Percentiles rank a stretch among this genome's conserved stretches.
Evolutionary conservation across 345 rosid genomes (phyloP).

Genomic region (Syzygium aromaticum): DNA sequence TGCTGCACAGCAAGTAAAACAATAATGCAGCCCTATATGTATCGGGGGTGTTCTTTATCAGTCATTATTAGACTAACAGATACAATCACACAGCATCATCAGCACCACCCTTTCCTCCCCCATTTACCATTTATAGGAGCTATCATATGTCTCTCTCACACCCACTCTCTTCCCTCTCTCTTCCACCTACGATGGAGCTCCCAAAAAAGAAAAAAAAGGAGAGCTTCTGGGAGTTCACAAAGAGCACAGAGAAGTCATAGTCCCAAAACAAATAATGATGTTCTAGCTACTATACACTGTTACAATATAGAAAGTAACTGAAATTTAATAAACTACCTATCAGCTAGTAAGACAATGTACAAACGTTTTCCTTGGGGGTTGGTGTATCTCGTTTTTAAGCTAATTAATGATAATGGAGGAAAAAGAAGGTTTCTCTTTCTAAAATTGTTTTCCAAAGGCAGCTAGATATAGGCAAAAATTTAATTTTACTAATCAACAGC

Average conservation of each 20-base stretch:
- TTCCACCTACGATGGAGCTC: background rate
- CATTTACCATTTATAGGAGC: background rate
- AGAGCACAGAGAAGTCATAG: background rate
- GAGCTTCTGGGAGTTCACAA: background rate
- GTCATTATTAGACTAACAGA: background rate
- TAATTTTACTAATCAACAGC: constrained; percentile 22
- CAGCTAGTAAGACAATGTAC: background rate
- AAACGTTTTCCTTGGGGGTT: background rate
- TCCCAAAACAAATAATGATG: background rate
- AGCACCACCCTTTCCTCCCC: background rate
- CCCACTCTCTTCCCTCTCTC: background rate
- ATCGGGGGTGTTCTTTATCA: background rate
- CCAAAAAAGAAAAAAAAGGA: background rate
- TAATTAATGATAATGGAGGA: background rate
- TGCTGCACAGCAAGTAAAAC: background rate
- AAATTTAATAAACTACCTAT: background rate
- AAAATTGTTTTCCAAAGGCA: background rate
- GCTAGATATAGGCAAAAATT: background rate
- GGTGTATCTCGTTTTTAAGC: background rate
- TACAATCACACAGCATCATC: background rate
- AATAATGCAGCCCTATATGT: background rate
- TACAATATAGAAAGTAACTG: background rate
- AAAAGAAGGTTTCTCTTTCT: background rate
- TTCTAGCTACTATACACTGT: background rate
- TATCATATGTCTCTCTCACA: background rate